phyloP scores from a whole-genome alignment of 2,329 filamentous ascomycete species.

The Phaeosphaeria sp. region DNA sequence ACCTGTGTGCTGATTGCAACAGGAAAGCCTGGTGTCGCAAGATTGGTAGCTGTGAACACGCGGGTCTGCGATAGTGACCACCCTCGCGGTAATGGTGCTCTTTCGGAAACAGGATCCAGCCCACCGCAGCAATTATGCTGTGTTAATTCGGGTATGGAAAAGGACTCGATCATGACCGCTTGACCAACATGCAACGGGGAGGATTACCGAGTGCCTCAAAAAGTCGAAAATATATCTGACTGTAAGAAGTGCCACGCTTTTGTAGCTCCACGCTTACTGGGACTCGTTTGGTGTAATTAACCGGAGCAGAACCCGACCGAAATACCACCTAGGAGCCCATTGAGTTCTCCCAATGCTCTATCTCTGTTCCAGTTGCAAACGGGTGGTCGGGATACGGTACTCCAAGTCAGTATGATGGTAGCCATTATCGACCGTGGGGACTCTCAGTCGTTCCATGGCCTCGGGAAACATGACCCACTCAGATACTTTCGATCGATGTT shows the following conservation, averaged over 20 bases:
- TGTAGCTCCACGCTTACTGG: not conserved
- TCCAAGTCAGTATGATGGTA: no score
- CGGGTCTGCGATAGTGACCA: conserved; percentile 6
- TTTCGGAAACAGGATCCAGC: conserved; percentile 16
- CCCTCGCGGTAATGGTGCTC: conserved; percentile 17
- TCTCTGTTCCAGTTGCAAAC: not conserved
- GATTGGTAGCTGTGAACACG: not conserved
- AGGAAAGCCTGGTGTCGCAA: conserved; percentile 16
- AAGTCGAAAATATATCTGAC: not conserved
- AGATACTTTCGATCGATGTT: not conserved
- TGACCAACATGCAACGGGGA: not conserved
- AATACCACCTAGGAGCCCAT: not conserved
- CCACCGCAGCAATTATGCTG: conserved; percentile 15
- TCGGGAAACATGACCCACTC: not conserved
- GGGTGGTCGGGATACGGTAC: not conserved
- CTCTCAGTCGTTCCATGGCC: not conserved
- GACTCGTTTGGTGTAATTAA: not conserved
- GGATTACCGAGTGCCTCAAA: not conserved
- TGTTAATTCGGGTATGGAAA: not conserved
- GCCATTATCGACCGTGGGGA: not conserved
- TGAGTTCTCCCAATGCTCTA: not conserved
- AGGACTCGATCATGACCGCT: not conserved
- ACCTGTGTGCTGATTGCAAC: conserved; percentile 9
- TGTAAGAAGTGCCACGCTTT: not conserved
- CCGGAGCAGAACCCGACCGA: not conserved